Conservation (phyloP, 2,329 filamentous ascomycete species). For the Pyrenophora teres region DNA sequence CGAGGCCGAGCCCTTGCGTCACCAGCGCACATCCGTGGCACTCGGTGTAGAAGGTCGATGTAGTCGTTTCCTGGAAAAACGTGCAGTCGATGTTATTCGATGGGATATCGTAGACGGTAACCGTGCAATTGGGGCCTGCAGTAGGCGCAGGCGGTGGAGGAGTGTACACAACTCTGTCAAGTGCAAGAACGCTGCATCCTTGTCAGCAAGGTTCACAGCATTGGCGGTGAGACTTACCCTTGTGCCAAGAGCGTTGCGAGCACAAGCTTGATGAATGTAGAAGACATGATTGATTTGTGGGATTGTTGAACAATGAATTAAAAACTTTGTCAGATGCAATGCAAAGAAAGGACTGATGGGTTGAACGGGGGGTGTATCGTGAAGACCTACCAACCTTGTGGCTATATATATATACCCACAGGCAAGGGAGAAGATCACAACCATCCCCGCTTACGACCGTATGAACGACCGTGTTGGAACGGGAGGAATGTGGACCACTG, state of each 20-base stretch:
- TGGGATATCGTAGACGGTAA: constrained; percentile 23
- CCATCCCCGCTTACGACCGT: no score
- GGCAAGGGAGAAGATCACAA: no score
- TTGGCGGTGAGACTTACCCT: not conserved
- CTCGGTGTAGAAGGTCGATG: constrained; percentile 32
- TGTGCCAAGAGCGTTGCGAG: constrained; percentile 2
- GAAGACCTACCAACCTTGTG: not conserved
- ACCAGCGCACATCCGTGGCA: constrained; percentile 33
- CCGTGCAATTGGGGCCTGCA: constrained; percentile 18
- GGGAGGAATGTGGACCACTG: not conserved
- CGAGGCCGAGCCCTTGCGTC: constrained; percentile 26
- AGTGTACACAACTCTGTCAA: not conserved
- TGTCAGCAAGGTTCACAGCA: not conserved
- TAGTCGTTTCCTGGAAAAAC: constrained; percentile 27
- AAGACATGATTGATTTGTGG: not conserved
- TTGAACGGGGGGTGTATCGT: not conserved
- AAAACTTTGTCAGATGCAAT: not conserved
- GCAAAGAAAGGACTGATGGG: not conserved
- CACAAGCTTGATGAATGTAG: not conserved
- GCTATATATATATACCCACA: not conserved
- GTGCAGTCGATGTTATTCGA: constrained; percentile 28
- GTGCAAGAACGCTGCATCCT: not conserved
- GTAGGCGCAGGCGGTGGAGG: not conserved
- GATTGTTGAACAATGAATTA: no score
- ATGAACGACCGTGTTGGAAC: no score